Percentiles rank a stretch among this genome's conserved stretches.
Evolutionary conservation across 495 filamentous ascomycete species (phyloP).

Genomic region (Neurospora terricola): DNA sequence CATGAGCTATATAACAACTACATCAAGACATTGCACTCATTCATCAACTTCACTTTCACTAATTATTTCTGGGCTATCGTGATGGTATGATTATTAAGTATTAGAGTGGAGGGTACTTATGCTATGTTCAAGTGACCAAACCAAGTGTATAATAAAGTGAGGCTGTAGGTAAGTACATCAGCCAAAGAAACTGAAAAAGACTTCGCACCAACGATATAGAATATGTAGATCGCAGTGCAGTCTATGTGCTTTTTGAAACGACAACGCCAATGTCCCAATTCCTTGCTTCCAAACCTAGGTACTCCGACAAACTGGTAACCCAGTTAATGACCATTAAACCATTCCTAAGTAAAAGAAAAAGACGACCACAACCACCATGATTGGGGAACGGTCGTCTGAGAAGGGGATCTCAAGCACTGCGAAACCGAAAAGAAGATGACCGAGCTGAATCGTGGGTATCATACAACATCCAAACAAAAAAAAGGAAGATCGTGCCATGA

Average conservation of each 20-base stretch:
- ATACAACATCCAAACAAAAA: neutral
- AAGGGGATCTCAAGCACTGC: neutral
- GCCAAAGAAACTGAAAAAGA: neutral
- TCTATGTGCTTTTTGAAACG: neutral
- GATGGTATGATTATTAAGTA: neutral
- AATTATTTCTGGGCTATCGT: neutral
- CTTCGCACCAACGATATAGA: neutral
- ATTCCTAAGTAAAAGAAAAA: neutral
- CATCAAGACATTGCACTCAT: neutral
- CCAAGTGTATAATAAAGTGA: neutral
- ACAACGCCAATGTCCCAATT: neutral
- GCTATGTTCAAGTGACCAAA: neutral
- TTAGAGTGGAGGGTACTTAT: neutral
- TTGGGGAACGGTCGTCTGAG: neutral
- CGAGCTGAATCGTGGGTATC: neutral
- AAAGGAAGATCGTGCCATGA: neutral
- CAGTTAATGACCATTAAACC: neutral
- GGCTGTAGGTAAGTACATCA: neutral
- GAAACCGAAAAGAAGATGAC: neutral
- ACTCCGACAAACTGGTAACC: neutral
- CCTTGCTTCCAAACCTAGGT: neutral
- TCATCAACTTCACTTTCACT: neutral
- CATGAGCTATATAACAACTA: too few relatives aligned
- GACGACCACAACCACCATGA: neutral
- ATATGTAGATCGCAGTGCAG: neutral